phyloP scores from a whole-genome alignment of 2,329 filamentous ascomycete genomes.

The Aspergillus awamori region DNA sequence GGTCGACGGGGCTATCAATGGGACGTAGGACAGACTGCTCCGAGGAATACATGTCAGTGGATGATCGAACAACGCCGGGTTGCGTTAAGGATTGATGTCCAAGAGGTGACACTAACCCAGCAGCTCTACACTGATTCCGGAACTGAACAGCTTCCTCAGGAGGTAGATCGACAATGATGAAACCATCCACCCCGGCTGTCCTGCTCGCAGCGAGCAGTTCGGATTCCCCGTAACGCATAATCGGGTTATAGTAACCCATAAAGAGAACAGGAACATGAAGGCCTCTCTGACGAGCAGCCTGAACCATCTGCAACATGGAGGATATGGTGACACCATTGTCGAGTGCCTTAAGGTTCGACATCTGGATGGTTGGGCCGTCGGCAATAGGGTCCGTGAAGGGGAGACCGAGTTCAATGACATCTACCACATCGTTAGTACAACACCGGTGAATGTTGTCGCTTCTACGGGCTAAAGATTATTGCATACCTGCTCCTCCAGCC shows the following conservation, averaged over 20 bases:
- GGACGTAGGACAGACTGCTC: slow-evolving; percentile 82
- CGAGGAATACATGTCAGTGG: neutral
- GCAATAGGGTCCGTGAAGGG: slow-evolving; percentile 97
- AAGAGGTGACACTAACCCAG: slow-evolving; percentile 60
- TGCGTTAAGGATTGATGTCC: too few relatives aligned
- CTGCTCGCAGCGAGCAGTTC: slow-evolving; percentile 77
- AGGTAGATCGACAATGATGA: slow-evolving; percentile 94
- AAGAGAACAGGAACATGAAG: slow-evolving; percentile 80
- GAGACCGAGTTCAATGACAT: slow-evolving; percentile 90
- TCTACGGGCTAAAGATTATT: neutral
- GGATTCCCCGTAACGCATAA: slow-evolving; percentile 89
- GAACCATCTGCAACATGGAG: slow-evolving; percentile 78
- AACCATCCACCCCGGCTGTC: slow-evolving; percentile 85
- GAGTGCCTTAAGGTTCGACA: slow-evolving; percentile 82
- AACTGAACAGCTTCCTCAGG: slow-evolving; percentile 95
- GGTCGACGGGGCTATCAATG: slow-evolving; percentile 87
- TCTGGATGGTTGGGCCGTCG: slow-evolving; percentile 93
- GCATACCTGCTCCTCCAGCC: slow-evolving; percentile 79
- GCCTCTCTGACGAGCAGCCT: slow-evolving; percentile 72
- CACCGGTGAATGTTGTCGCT: slow-evolving; percentile 1
- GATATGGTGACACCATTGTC: slow-evolving; percentile 81
- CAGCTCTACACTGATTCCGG: slow-evolving; percentile 77
- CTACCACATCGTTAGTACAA: slow-evolving; percentile 48
- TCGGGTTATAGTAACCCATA: slow-evolving; percentile 98
- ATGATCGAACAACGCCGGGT: neutral